A percentile compares a stretch with the other conserved stretches of the same genome.
Evolutionary conservation across 129 eudicot species (phyloP).

Genomic region (Saposhnikovia divaricata): DNA sequence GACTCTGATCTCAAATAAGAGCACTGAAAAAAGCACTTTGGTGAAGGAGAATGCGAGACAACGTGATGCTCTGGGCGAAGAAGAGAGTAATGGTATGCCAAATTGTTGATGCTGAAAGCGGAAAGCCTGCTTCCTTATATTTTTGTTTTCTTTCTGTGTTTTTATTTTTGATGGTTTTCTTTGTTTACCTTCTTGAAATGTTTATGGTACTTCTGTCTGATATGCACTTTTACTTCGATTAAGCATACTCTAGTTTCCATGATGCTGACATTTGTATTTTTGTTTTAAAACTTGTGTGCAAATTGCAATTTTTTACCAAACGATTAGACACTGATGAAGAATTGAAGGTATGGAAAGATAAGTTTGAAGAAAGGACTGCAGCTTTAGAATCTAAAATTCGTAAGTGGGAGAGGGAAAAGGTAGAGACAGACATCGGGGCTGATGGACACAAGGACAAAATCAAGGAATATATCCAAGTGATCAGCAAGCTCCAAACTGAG

Average conservation of each 20-base stretch:
- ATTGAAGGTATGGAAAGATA: slow-evolving; percentile 53
- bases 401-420: slow-evolving; percentile 52
- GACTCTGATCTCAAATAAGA: slow-evolving; percentile 38
- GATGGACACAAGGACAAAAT: slow-evolving; percentile 14
- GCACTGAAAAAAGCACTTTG: slow-evolving; percentile 60
- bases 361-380: slow-evolving; percentile 52
- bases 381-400: slow-evolving; percentile 33
- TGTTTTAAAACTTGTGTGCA: background rate
- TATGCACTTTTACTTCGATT: background rate
- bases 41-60: slow-evolving; percentile 39
- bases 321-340: slow-evolving; percentile 77
- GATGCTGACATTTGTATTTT: background rate
- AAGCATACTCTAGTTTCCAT: background rate
- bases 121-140: background rate
- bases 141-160: background rate
- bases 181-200: background rate
- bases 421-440: slow-evolving; percentile 37
- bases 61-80: slow-evolving; percentile 31
- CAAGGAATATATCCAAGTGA: slow-evolving; percentile 20
- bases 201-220: background rate
- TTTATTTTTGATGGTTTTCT: background rate
- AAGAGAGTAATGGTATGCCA: slow-evolving; percentile 65
- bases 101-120: background rate
- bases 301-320: slow-evolving; percentile 14
- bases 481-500: slow-evolving; percentile 51